phyloP scores from a whole-genome alignment of 176 grass and related monocot species.

The Musa troglodytarum region DNA sequence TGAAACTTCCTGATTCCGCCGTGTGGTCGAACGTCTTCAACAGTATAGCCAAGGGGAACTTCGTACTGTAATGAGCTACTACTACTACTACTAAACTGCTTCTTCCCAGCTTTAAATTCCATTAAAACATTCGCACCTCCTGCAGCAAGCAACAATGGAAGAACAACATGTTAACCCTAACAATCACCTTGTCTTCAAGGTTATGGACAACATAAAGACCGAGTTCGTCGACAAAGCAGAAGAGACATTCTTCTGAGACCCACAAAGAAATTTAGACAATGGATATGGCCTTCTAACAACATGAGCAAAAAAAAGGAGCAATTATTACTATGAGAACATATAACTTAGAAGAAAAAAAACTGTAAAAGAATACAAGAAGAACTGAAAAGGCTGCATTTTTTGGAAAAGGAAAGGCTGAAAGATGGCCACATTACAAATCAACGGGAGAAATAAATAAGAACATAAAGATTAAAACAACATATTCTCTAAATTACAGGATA shows the following conservation, averaged over 20 bases:
- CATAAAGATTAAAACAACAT: no score
- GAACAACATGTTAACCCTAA: background rate
- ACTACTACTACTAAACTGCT: conserved; percentile 51
- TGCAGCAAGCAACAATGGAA: conserved; percentile 6
- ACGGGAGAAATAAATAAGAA: no score
- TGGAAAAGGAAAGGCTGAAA: no score
- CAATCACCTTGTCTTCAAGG: background rate
- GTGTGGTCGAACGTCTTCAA: conserved; percentile 73
- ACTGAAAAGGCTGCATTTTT: no score
- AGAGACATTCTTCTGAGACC: background rate
- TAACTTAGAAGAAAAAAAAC: no score
- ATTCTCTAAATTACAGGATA: no score
- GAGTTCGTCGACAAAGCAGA: background rate
- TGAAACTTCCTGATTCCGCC: conserved; percentile 66
- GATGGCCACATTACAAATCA: no score
- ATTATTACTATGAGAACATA: no score
- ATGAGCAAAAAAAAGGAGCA: no score
- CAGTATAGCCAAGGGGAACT: conserved; percentile 71
- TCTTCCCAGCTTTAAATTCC: conserved; percentile 69
- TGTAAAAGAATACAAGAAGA: no score
- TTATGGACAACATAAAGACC: background rate
- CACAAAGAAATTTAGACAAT: no score
- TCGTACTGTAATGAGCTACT: conserved; percentile 68
- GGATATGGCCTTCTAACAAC: no score
- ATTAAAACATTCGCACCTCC: conserved; percentile 65